Evolutionary conservation across 2,329 filamentous ascomycete genomes (phyloP), one percentile per base, ranked within the genome.

Genomic region (Aspergillus candidus): DNA sequence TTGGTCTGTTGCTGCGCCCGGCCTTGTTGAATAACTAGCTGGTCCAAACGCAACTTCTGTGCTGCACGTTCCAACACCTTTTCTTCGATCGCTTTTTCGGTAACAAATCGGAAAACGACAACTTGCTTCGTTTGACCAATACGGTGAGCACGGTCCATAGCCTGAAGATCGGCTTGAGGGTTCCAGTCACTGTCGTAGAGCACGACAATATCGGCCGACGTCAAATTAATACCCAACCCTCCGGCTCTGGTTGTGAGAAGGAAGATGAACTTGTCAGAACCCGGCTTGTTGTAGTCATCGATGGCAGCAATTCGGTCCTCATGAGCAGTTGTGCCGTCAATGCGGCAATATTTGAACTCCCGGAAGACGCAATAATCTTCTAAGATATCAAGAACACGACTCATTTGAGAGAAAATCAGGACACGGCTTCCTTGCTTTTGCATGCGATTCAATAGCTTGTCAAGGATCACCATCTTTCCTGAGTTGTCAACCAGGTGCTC

Each of bases 391-490:
- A 98, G 74, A 32, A 96, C 77, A 78, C 93, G 88, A 60, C 90
- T 96, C 93, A 98, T 98, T 62, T 98, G 93, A 1, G 93, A 98
- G 72, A 98, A 98, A 57, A 98, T 97, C 44, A 98, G 79, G n/a
- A 98, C 89, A 53, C 93, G 81, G 62, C 90, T 97, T 34, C 89
- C 93, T 62, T 95, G 85, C 37, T 78, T 80, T 67, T 90, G 78
- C 72, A 98, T 80, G 37, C 90, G 82, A 58, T 78, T 83, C 38
- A 98, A 75, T 10, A 98, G 79, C 70, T 88, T 94, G 72, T 98
- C 93, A 13, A 98, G 78, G 62, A 98, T 89, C 29, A 89, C 80
- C 93, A 98, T 98, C 72, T 98, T 98, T 15, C 90, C 93, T 1
- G 93, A 83, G 57, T 97, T 98, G 71, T 82, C 86, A 34, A 98